Conservation (phyloP, 2,329 filamentous ascomycete genomes). For the Alternaria sp. region DNA sequence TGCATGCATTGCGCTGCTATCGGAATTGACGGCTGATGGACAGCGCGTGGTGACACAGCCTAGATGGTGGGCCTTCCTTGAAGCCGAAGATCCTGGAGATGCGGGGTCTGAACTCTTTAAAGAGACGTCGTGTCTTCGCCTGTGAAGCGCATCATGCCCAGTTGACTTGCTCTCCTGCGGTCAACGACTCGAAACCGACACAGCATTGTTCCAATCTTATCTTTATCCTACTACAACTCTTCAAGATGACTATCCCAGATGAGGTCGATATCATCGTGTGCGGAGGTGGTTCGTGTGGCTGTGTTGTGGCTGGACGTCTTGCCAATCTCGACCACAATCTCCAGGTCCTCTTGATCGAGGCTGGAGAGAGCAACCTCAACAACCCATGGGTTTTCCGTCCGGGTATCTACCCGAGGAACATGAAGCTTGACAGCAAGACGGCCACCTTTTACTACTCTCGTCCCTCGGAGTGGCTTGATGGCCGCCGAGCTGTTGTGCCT, state of each 20-base stretch:
- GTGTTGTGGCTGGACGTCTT: constrained; percentile 63
- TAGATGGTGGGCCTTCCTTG: constrained; percentile 37
- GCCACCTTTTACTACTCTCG: constrained; percentile 82
- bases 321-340: constrained; percentile 79
- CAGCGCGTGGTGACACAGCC: constrained; percentile 24
- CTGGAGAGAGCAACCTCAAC: constrained; percentile 76
- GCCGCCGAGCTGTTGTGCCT: constrained; percentile 76
- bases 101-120: constrained; percentile 47
- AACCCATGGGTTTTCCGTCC: constrained; percentile 80
- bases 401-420: constrained; percentile 79
- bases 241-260: constrained; percentile 70
- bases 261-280: constrained; percentile 84
- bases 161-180: constrained; percentile 45
- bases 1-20: constrained; percentile 33
- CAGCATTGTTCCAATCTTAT: constrained; percentile 8
- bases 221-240: constrained; percentile 8
- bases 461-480: constrained; percentile 75
- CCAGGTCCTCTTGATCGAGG: constrained; percentile 75
- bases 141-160: constrained; percentile 29
- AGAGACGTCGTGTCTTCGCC: constrained; percentile 30
- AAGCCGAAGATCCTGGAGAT: constrained; percentile 33
- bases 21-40: constrained; percentile 26
- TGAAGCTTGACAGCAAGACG: constrained; percentile 82
- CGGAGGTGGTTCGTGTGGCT: constrained; percentile 73
- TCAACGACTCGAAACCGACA: constrained; percentile 19